Evolutionary conservation across 306 rosid species (phyloP), one percentile per base, ranked within the genome.

Genomic region (Boehmeria nivea): DNA sequence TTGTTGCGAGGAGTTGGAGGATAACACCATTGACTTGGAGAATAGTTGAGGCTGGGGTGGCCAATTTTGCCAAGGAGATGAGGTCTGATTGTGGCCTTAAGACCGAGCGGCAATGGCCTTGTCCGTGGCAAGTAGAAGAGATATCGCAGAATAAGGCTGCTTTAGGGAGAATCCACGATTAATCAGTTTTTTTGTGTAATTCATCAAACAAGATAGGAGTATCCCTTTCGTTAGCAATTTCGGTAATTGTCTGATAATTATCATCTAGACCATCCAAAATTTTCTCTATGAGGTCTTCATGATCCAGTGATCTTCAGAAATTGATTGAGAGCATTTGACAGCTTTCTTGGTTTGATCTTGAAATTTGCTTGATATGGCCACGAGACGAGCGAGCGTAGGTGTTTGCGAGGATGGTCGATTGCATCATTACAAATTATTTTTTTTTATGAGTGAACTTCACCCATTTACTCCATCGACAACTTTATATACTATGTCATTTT

Each of bases 231-330:
- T 50, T 15, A 3, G 49, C 47, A 3, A 18, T 14, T 8, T 40
- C 52, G 4, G 6, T 12, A 1, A 49, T 23, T 0, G 28, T 0
- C 6, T 50, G 1, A 11, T 63, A 63, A 1, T 63, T 25, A 15
- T 63, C 44, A 40, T 40, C 52, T 16, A 63, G 59, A 2, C 51
- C 52, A 0, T 51, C 68, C 6, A 63, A 15, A 6, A 63, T 21
- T 24, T 39, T 38, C 18, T 51, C 51, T 18, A 33, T 63, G 1
- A 63, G 18, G 23, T 51, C 51, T 17, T 51, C 52, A 14, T 23
- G 6, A 26, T 52, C 60, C 6, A n/a, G n/a, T n/a, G n/a, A n/a
- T n/a, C n/a, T 1, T 24, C 50, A 2, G 43, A 11, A 12, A 63
- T 52, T 0, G 26, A 0, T 2, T 23, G 25, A n/a, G 54, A 43